Percentiles rank a stretch among this genome's conserved stretches.
Evolutionary conservation across 495 filamentous ascomycete species (phyloP).

Genomic region (Penicillium ochrochloron): DNA sequence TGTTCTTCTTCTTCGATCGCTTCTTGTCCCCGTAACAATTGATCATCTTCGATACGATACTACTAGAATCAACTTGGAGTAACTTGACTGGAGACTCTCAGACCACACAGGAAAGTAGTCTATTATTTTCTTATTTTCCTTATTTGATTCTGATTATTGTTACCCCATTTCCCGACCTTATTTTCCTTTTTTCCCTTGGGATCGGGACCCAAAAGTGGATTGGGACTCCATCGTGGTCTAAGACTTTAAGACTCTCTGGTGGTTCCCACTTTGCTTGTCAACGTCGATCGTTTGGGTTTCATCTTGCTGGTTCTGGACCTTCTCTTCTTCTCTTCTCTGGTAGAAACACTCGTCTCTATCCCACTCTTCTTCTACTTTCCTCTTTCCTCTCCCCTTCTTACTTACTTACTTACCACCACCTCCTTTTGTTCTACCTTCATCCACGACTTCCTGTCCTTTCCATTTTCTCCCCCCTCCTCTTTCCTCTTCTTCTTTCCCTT

Average conservation of each 20-base stretch:
- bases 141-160: neutral
- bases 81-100: neutral
- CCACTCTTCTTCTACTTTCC: conserved; percentile 6
- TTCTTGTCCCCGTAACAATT: neutral
- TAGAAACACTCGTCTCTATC: neutral
- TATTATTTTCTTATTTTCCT: neutral
- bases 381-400: conserved; percentile 11
- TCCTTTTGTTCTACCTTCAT: neutral
- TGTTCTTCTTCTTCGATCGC: neutral
- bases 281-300: conserved; percentile 18
- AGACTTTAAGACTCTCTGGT: conserved; percentile 12
- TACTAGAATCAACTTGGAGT: neutral
- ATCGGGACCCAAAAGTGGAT: conserved; percentile 4
- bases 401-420: conserved; percentile 10
- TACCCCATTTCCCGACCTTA: neutral
- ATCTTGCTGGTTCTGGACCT: conserved; percentile 14
- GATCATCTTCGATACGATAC: conserved; percentile 1
- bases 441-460: neutral
- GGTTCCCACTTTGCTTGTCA: conserved; percentile 6
- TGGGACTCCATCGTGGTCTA: conserved; percentile 18
- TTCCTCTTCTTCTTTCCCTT: conserved; percentile 4
- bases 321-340: neutral
- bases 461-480: conserved; percentile 10
- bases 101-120: too few relatives aligned
- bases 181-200: neutral